Base-by-base conservation (phyloP, 2,329 filamentous ascomycete species). In the Colletotrichum siamense region DNA sequence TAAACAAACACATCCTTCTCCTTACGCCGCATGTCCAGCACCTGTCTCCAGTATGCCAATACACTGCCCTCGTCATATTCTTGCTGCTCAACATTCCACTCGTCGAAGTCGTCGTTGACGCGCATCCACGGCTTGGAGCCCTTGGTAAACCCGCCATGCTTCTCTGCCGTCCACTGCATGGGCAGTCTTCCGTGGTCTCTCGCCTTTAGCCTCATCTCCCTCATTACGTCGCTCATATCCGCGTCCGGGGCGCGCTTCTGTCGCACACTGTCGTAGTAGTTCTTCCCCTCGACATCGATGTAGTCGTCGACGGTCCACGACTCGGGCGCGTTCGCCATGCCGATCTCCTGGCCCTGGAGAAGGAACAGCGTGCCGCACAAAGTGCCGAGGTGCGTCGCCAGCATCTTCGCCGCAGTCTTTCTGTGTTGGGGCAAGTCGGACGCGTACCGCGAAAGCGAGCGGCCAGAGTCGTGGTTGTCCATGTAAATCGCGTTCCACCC, bases 401-500 rank as follows among this genome's bases (percentile, higher is more conserved):
- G 81, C 86, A 90, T 87, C 78, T 89, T 90, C 0, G 86, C 88
- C 4, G 85, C 84, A 0, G 81, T 76, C 1, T 80, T 83, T 6
- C 88, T 83, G 63, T 83, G 82, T 16, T 85, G 78, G 0, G 86
- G 84, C 0, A 82, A 77, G 28, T 88, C 86, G 2, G 85, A 85
- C 0, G 82, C 86, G 69, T 87, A 91, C 0, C 90, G 85, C 3
- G 87, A 89, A 0, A 92, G 80, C 1, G 86, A 88, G 0, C 90
- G 85, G 0, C 87, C 86, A n/a, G 89, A 87, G 78, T 91, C 90
- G 77, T 91, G 90, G 72, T 91, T 91, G 44, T 91, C 90, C 77
- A 89, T 84, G 76, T 91, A 92, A 0, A 88, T 84, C 0, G 89
- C 88, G 18, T 88, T 89, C 88, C 88, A 89, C 0, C 85, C 85